phyloP scores from a whole-genome alignment of 164 flowering plant genomes.

The Tetracentron sinense region DNA sequence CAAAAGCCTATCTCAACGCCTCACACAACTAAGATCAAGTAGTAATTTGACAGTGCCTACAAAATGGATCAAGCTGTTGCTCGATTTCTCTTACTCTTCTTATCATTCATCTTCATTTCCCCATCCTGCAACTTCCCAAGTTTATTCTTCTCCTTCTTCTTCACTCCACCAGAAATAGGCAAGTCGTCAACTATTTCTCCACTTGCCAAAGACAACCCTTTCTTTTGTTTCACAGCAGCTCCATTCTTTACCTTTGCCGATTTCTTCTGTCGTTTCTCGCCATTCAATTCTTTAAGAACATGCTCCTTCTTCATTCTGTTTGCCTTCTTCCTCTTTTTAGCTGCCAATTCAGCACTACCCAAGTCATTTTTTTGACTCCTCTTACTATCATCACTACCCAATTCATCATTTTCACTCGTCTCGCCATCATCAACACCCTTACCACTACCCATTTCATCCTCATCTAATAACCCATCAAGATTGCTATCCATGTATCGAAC shows the following conservation, averaged over 20 bases:
- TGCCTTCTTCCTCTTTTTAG: conserved; percentile 30
- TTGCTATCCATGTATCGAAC: conserved; percentile 48
- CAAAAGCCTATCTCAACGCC: not conserved
- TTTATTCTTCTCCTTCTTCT: conserved; percentile 21
- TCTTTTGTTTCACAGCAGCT: conserved; percentile 11
- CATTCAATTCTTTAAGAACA: conserved; percentile 10
- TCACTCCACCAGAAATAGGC: not conserved
- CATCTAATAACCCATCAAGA: conserved; percentile 15
- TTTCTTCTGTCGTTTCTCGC: conserved; percentile 21
- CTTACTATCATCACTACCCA: conserved; percentile 5
- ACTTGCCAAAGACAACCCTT: not conserved
- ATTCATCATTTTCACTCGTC: conserved; percentile 14
- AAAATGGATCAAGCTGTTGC: not conserved
- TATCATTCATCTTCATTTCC: conserved; percentile 22
- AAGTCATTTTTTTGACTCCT: conserved; percentile 16
- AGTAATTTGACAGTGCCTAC: not conserved
- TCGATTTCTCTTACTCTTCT: conserved; percentile 19
- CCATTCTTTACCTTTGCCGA: conserved; percentile 18
- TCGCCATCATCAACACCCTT: conserved; percentile 12
- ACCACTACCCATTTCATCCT: conserved; percentile 18
- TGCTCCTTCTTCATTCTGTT: not conserved
- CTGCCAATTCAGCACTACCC: conserved; percentile 13
- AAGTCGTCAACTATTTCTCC: not conserved
- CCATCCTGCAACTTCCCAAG: conserved; percentile 13
- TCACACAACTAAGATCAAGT: not conserved